These are phyloP conservation scores for Craterostigma plantagineum DNA, from an alignment of 257 asterid genomes.

Conservation along the genomic window DNA sequence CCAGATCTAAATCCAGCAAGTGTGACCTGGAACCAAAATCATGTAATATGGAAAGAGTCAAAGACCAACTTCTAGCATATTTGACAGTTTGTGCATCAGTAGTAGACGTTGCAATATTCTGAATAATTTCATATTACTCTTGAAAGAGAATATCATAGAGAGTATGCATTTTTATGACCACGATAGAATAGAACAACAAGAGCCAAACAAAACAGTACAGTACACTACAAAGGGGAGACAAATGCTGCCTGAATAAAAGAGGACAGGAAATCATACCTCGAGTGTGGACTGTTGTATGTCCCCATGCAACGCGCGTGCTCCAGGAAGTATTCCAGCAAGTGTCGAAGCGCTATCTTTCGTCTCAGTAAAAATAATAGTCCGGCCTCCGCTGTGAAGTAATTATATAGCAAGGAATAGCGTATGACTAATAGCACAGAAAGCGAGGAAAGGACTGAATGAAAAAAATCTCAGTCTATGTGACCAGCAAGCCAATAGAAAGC, in stretches of 20 bases:
- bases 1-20: conserved; percentile 84
- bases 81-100: too few species aligned
- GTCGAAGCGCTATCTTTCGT: conserved; percentile 79
- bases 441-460: neutral
- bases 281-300: conserved; percentile 94
- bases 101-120: too few species aligned
- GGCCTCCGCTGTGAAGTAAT: conserved; percentile 60
- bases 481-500: conserved; percentile 4
- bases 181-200: too few species aligned
- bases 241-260: too few species aligned
- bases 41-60: neutral
- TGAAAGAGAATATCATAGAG: too few species aligned
- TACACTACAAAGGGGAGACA: neutral
- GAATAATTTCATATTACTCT: too few species aligned
- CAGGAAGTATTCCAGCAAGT: conserved; percentile 84
- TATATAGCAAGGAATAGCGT: conserved; percentile 2
- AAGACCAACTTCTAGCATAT: too few species aligned
- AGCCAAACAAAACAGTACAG: neutral
- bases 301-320: conserved; percentile 94
- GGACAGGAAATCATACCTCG: conserved; percentile 32
- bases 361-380: conserved; percentile 82
- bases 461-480: neutral
- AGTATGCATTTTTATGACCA: too few species aligned
- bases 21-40: conserved; percentile 46
- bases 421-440: neutral